Evolutionary conservation across 192 early-diverging fungal genomes (phyloP).

Genomic region (Backusella westeae): DNA sequence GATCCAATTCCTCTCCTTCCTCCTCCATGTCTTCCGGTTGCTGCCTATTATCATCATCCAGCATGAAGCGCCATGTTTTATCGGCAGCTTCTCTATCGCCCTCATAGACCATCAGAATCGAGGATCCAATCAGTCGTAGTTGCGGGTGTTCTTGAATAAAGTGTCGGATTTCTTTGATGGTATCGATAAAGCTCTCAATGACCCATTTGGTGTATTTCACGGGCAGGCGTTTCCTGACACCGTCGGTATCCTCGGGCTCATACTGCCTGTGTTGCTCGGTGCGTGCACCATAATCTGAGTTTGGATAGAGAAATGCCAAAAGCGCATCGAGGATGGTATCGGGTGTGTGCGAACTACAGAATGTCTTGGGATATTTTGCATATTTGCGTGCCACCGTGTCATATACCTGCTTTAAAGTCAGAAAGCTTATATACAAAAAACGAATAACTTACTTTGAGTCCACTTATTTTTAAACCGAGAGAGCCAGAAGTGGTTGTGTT

Average conservation of each 20-base stretch:
- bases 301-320: slow-evolving; percentile 53
- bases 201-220: slow-evolving; percentile 51
- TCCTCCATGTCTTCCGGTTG: slow-evolving; percentile 33
- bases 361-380: slow-evolving; percentile 46
- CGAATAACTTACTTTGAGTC: slow-evolving; percentile 55
- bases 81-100: slow-evolving; percentile 53
- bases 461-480: slow-evolving; percentile 70
- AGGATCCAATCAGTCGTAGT: slow-evolving; percentile 68
- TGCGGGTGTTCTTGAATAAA: slow-evolving; percentile 47
- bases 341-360: slow-evolving; percentile 50
- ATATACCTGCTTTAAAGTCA: slow-evolving; percentile 37
- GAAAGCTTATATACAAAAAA: too few relatives aligned
- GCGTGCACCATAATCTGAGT: background rate
- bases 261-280: background rate
- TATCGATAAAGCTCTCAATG: slow-evolving; percentile 58
- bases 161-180: slow-evolving; percentile 54
- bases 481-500: slow-evolving; percentile 59
- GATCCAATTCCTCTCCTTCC: slow-evolving; percentile 22
- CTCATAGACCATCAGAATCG: slow-evolving; percentile 83
- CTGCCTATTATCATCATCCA: slow-evolving; percentile 22
- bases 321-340: slow-evolving; percentile 59
- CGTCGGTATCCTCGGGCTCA: background rate
- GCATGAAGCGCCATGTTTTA: slow-evolving; percentile 39
- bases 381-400: slow-evolving; percentile 41
- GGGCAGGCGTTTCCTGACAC: slow-evolving; percentile 38